Evolutionary conservation across 257 asterid species (phyloP), one percentile per base, ranked within the genome.

Genomic region (Verbena officinalis): DNA sequence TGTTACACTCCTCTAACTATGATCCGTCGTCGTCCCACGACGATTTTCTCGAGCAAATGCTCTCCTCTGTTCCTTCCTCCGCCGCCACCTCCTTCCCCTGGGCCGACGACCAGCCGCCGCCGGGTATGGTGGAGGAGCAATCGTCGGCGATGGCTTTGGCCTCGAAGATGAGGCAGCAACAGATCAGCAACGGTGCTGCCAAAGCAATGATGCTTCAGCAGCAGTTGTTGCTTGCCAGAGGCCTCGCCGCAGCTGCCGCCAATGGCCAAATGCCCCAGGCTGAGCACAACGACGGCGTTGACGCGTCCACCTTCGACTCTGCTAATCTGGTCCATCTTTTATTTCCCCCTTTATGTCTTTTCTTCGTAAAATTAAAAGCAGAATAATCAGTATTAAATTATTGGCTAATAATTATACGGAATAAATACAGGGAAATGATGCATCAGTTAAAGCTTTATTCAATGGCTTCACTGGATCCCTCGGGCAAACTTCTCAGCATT

Each of bases 1-100:
- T 70, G 75, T 24, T 68, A 59, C 69, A 52, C 63, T 67, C 78
- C 10, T 48, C 80, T 1, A 76, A 69, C 59, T 83, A 80, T 72
- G 96, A 89, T 73, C 84, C 84, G 4, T 34, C 83, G 17, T 74
- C 93, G 31, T 78, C 91, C 1, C 87, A 83, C 43, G 95, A 87
- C 23, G 98, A 87, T 16, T 92, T 92, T 31, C 93, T 89, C 19
- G 90, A 89, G 7, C 97, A 92, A 63, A 84, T 92, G 77, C 85
- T 92, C 17, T 85, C 93, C 20, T 80, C 95, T 11, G 79, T 83
- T 15, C 91, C 95, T 15, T 21, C 90, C 34, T 74, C 90, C 65
- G 36, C 81, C 72, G 55, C 78, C 17, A 16, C 70, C 24, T 21
- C 74, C 59, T 75, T 74, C 76, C 75, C 73, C 56, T 78, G 84